Conservation (phyloP, 2,329 filamentous ascomycete species). For the Cladosporium austrohemisphaericum region DNA sequence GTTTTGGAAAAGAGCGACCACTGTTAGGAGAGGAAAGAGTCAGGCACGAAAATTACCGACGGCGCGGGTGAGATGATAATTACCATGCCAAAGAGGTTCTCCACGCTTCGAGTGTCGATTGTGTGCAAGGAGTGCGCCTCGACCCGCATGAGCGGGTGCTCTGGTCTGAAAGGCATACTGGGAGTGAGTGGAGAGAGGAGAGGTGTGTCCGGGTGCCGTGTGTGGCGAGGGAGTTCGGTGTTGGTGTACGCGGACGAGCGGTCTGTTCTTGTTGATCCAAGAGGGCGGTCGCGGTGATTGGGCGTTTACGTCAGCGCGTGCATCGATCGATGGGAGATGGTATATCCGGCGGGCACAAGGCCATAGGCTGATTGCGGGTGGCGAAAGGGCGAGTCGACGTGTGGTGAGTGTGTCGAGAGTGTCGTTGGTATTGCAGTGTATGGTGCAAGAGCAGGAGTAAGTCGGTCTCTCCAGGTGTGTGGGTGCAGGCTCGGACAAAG, state of each 20-base stretch:
- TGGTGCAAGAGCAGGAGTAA: no score
- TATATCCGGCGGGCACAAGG: neutral
- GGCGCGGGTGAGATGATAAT: conserved; percentile 17
- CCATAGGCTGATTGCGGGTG: neutral
- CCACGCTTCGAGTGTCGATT: conserved; percentile 86
- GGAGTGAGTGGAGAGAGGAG: neutral
- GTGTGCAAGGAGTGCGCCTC: conserved; percentile 90
- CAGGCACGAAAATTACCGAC: neutral
- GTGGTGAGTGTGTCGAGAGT: neutral
- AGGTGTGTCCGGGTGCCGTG: conserved; percentile 2
- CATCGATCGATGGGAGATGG: neutral
- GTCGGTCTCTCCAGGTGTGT: no score
- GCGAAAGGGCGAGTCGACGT: neutral
- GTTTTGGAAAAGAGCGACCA: conserved; percentile 84
- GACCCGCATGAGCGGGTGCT: conserved; percentile 83
- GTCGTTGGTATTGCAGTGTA: neutral
- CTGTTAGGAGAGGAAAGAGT: conserved; percentile 20
- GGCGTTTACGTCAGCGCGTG: conserved; percentile 12
- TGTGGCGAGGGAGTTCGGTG: conserved; percentile 8
- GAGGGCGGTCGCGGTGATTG: neutral
- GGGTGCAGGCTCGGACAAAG: no score
- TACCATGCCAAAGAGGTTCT: conserved; percentile 86
- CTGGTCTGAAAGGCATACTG: conserved; percentile 77
- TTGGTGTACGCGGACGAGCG: conserved; percentile 6
- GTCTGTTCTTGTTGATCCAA: neutral